Conservation (phyloP, 345 rosid genomes). For the Populus alba region DNA sequence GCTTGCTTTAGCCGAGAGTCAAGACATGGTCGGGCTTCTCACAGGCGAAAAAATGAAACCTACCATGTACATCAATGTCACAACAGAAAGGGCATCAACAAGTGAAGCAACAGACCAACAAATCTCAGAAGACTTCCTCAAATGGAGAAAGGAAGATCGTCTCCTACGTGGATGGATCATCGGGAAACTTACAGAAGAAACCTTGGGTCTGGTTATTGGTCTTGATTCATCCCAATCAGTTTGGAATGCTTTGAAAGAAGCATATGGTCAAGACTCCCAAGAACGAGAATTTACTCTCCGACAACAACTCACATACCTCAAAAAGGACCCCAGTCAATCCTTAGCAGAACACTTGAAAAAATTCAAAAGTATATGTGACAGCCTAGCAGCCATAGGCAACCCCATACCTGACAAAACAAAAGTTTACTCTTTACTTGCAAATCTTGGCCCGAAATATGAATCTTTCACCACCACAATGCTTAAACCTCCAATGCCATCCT, state of each 20-base stretch:
- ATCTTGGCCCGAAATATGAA: neutral
- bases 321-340: neutral
- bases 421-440: neutral
- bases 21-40: neutral
- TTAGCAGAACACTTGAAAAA: neutral
- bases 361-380: neutral
- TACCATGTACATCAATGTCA: neutral
- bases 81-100: neutral
- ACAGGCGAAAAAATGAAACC: neutral
- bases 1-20: neutral
- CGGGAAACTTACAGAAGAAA: neutral
- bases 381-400: neutral
- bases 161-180: slow-evolving; percentile 4
- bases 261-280: neutral
- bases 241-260: neutral
- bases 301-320: neutral
- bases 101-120: too few species aligned
- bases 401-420: neutral
- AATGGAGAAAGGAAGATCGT: neutral
- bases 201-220: neutral
- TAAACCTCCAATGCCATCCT: neutral
- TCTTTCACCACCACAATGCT: neutral
- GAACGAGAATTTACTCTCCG: neutral
- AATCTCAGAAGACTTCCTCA: neutral
- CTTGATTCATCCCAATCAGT: neutral